phyloP scores from a whole-genome alignment of 2,329 filamentous ascomycete species.

The Akanthomyces lecanii region DNA sequence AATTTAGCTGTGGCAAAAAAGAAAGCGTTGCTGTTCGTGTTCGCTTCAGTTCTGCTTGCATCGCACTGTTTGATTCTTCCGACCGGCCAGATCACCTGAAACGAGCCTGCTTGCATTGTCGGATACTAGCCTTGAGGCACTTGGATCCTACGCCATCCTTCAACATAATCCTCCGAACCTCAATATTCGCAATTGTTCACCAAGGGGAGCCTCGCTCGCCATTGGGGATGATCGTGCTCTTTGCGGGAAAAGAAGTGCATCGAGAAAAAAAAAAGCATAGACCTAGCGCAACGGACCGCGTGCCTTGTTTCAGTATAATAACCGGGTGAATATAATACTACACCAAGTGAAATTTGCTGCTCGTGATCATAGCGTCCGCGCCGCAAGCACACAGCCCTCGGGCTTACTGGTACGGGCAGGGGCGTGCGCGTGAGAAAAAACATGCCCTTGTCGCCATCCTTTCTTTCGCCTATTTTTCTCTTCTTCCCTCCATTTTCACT shows the following conservation, averaged over 20 bases:
- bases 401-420: not conserved
- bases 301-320: not conserved
- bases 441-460: not conserved
- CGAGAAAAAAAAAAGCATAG: not conserved
- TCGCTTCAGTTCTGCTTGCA: not conserved
- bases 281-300: not conserved
- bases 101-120: not conserved
- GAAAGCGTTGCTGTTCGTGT: not conserved
- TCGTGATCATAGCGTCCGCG: constrained; percentile 4
- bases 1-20: no score
- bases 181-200: not conserved
- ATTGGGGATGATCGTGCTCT: not conserved
- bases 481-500: no score
- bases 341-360: constrained; percentile 2
- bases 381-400: not conserved
- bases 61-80: not conserved
- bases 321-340: not conserved
- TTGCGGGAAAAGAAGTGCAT: not conserved
- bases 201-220: not conserved
- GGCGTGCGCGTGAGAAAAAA: not conserved
- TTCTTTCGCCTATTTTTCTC: not conserved
- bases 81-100: not conserved
- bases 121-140: not conserved
- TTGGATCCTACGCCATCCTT: not conserved
- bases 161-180: not conserved